Conservation (phyloP, 169 alveolate species). For the Plasmodium billcollinsi region DNA sequence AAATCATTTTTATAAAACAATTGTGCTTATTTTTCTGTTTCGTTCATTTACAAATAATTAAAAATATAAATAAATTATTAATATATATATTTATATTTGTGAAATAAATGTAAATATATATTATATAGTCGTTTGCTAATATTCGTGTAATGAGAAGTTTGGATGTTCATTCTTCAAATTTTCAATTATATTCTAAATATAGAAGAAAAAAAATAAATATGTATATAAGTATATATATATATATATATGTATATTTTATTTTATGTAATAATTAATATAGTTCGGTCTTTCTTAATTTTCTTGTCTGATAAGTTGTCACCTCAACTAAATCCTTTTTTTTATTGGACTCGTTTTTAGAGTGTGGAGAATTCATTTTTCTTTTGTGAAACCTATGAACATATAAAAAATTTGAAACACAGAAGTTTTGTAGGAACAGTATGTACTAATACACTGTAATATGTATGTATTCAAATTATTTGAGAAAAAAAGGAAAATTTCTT, state of each 20-base stretch:
- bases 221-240: neutral
- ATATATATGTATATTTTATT: neutral
- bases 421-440: no score
- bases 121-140: neutral
- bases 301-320: conserved; percentile 1
- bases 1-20: no score
- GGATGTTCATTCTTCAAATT: conserved; percentile 37
- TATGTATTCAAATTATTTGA: no score
- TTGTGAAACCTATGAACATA: conserved; percentile 31
- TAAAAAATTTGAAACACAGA: neutral
- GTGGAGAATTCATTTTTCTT: conserved; percentile 39
- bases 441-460: no score
- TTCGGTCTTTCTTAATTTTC: neutral
- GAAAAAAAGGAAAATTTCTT: no score
- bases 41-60: no score
- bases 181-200: conserved; percentile 38
- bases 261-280: no score
- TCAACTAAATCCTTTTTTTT: conserved; percentile 49
- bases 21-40: no score
- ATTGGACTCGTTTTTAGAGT: neutral
- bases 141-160: conserved; percentile 60
- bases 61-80: no score
- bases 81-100: no score
- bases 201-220: neutral
- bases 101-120: no score